Base-by-base conservation (phyloP, 345 rosid species). In the Passiflora organensis region DNA sequence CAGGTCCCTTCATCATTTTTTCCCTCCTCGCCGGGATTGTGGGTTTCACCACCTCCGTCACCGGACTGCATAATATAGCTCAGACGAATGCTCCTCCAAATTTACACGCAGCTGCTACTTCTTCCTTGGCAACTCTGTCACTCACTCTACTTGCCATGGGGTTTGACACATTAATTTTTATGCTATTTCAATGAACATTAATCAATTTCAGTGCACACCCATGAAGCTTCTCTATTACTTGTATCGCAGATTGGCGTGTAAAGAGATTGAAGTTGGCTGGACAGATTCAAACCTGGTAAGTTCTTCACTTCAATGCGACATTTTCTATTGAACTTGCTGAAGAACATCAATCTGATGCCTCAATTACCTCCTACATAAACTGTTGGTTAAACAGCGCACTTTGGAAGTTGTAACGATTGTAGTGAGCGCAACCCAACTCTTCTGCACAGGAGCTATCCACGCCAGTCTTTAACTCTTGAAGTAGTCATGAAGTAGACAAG, bases 111-210 rank as follows among this genome's bases (percentile, higher is more conserved):
- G 97, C 95, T 16, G 83, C 87, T 13, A 73, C 78, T n/a, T 81
- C 86, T 23, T 85, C 96, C 51, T 59, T 91, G 14, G 39, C 78
- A 37, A 53, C 91, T 36, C 76, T 83, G 80, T 53, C 81, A 25
- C 89, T 91, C 67, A 80, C 89, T 60, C 70, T 91, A 32, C 76
- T 87, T 20, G 84, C 97, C 68, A 74, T 83, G 95, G 95, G 97
- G 97, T 91, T n/a, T 51, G 32, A 22, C n/a, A 11, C n/a, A 41
- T 41, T 41, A 41, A 41, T 21, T 2, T 13, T 34, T 25, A 37
- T 51, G 10, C 48, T 25, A 10, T 43, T 36, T 58, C 32, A 1
- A 41, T 41, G 9, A 41, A 15, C 39, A 36, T 11, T 18, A 16
- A 15, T 11, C 13, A 24, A 39, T 1, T 2, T 6, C n/a, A 21